Evolutionary conservation across 306 rosid species (phyloP).

Genomic region (Cicer chorassanicum): DNA sequence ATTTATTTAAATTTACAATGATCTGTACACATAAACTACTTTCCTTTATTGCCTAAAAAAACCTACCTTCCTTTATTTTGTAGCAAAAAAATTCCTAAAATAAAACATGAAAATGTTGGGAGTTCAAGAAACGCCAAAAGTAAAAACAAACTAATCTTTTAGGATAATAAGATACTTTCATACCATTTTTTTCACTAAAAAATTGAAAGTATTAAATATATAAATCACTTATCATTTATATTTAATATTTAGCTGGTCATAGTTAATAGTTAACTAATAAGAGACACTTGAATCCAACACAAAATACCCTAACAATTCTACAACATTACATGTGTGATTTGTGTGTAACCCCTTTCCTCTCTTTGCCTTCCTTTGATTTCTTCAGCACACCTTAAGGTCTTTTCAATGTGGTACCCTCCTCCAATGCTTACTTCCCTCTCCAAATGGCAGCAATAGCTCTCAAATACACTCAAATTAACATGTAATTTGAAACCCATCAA

Average conservation of each 20-base stretch:
- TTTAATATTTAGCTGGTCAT: too few relatives aligned
- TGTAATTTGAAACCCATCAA: slow-evolving; percentile 88
- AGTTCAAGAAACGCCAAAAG: too few relatives aligned
- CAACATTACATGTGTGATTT: slow-evolving; percentile 69
- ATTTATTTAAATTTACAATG: slow-evolving; percentile 20
- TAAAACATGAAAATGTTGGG: background rate
- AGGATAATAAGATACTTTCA: too few relatives aligned
- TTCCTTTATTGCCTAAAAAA: slow-evolving; percentile 35
- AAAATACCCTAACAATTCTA: slow-evolving; percentile 40
- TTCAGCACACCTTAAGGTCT: slow-evolving; percentile 81
- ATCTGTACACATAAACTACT: slow-evolving; percentile 43
- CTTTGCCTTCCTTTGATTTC: slow-evolving; percentile 70
- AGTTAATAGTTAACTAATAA: too few relatives aligned
- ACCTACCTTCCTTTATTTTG: too few relatives aligned
- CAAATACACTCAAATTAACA: slow-evolving; percentile 95
- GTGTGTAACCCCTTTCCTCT: slow-evolving; percentile 56
- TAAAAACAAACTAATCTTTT: too few relatives aligned
- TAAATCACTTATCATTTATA: too few relatives aligned
- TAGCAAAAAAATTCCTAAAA: background rate
- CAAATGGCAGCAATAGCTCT: slow-evolving; percentile 91
- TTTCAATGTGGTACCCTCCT: slow-evolving; percentile 90
- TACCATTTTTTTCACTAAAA: too few relatives aligned
- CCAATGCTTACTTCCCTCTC: slow-evolving; percentile 97
- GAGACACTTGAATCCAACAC: too few relatives aligned
- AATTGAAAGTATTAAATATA: too few relatives aligned